Evolutionary conservation across 192 early-diverging fungal genomes (phyloP).

Genomic region (Coemansia sp.): DNA sequence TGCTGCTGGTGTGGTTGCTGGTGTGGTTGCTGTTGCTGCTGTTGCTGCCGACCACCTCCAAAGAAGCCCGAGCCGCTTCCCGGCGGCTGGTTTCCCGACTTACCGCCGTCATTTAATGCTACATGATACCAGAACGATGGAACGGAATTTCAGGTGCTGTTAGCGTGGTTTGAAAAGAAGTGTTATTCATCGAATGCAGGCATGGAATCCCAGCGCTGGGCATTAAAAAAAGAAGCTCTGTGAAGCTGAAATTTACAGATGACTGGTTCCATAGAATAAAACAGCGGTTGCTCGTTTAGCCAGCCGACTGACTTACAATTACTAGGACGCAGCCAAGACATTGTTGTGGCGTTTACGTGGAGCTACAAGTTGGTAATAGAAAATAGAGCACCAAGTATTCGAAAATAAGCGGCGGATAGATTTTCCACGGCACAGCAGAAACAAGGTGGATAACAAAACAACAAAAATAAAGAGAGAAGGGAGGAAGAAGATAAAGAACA

Average conservation of each 20-base stretch:
- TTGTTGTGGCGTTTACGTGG: conserved; percentile 8
- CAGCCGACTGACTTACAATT: conserved; percentile 14
- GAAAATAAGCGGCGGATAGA: no score
- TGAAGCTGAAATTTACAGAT: not conserved
- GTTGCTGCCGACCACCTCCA: conserved; percentile 28
- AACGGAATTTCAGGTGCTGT: not conserved
- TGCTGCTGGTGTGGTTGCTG: conserved; percentile 31
- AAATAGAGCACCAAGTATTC: no score
- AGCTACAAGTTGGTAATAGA: not conserved
- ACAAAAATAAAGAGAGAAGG: conserved; percentile 9
- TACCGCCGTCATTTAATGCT: conserved; percentile 25
- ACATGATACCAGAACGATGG: not conserved
- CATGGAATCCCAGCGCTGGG: not conserved
- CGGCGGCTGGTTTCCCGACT: conserved; percentile 14
- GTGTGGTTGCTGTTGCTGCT: conserved; percentile 12
- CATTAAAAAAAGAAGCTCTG: not conserved
- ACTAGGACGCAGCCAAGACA: conserved; percentile 56
- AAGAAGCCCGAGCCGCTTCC: conserved; percentile 17
- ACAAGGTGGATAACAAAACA: not conserved
- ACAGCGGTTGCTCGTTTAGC: not conserved
- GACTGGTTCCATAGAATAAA: not conserved
- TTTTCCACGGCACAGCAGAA: no score
- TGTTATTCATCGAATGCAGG: not conserved
- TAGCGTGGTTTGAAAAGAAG: not conserved
- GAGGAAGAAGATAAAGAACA: not conserved